Evolutionary conservation across 2,329 filamentous ascomycete species (phyloP).

Genomic region (Talaromyces sp.): DNA sequence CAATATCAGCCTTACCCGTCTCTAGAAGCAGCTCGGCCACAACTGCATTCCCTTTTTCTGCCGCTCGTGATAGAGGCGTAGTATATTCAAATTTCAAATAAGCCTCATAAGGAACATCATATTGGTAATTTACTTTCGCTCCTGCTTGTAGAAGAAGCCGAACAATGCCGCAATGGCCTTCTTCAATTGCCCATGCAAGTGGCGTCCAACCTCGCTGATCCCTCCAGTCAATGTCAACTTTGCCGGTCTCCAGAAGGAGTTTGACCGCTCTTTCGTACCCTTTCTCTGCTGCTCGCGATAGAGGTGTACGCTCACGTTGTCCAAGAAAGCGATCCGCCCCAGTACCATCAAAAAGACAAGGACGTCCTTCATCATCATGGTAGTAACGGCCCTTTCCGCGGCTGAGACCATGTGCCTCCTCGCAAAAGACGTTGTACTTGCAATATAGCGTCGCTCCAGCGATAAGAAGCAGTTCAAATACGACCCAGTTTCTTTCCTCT

Average conservation of each 20-base stretch:
- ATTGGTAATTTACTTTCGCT: not conserved
- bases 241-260: not conserved
- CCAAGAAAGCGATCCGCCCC: no score
- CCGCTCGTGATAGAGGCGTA: not conserved
- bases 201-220: not conserved
- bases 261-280: not conserved
- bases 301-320: not conserved
- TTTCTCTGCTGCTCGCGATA: not conserved
- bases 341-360: no score
- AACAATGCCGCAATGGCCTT: not conserved
- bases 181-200: not conserved
- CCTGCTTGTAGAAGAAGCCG: not conserved
- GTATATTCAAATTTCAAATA: not conserved
- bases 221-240: not conserved
- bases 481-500: not conserved
- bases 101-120: not conserved
- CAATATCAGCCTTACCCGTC: not conserved
- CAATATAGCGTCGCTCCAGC: not conserved
- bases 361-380: no score
- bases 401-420: not conserved
- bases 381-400: no score
- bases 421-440: not conserved
- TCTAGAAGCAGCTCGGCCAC: not conserved
- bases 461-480: not conserved
- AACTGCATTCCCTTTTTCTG: not conserved